Evolutionary conservation across 179 eudicot species (phyloP).

Genomic region (Beta lomatogona): DNA sequence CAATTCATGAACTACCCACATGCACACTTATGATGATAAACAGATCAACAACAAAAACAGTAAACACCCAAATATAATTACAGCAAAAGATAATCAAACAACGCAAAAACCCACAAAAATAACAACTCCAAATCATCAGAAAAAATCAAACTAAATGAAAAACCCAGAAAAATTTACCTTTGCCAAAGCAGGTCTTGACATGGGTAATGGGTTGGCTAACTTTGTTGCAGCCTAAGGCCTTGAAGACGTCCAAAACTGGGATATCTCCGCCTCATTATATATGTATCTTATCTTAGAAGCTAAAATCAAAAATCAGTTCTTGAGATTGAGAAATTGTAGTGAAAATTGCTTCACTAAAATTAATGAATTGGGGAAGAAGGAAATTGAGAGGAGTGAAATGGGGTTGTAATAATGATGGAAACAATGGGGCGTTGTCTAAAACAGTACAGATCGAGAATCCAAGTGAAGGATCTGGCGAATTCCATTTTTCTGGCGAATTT

Average conservation of each 20-base stretch:
- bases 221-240: conserved; percentile 62
- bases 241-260: conserved; percentile 69
- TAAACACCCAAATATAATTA: neutral
- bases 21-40: neutral
- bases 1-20: neutral
- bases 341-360: no score
- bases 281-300: no score
- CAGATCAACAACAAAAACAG: conserved; percentile 15
- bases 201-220: no score
- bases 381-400: neutral
- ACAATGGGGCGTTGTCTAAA: neutral
- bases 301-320: no score
- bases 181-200: no score
- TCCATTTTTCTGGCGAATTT: neutral
- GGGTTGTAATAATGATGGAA: neutral
- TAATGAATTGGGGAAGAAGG: neutral
- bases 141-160: conserved; percentile 1
- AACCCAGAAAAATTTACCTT: no score
- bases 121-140: neutral
- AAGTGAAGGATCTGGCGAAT: neutral
- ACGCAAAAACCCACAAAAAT: neutral
- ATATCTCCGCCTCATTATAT: no score
- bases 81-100: neutral
- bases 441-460: neutral
- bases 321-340: no score